Base-by-base conservation (phyloP, 2,329 filamentous ascomycete species). In the Chaetomium olivaceum region DNA sequence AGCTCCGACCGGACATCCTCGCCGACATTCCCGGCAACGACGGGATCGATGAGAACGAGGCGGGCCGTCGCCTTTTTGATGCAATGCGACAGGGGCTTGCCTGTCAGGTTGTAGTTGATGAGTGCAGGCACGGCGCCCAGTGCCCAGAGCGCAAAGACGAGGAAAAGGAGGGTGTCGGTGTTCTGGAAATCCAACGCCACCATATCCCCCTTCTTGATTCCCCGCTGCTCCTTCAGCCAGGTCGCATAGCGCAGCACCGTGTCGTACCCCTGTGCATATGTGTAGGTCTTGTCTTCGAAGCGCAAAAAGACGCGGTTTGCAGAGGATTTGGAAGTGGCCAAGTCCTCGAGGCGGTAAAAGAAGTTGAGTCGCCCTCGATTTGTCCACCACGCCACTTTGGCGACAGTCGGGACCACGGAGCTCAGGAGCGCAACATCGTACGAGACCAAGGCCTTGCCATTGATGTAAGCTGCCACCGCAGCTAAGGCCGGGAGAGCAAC, bases 151-250 rank as follows among this genome's bases (percentile, higher is more conserved):
- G 89, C 92, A 62, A 93, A 81, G 83, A 89, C 86, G 9, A 96
- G 68, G 74, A 93, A 91, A 31, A 94, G 73, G 73, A 92, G 94
- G 3, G 84, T 83, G n/a, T 92, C 87, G 50, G 87, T 91, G 75
- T 96, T 97, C 77, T 90, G 89, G 70, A 91, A 91, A 76, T 95
- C 85, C 71, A 96, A 83, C 9, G 91, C 92, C 21, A 96, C 89
- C 39, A 96, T 87, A 61, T 96, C 91, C 54, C 85, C 86, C 29
- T 87, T 85, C 70, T 88, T 83, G 56, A 96, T 81, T 33, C 82
- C 82, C 61, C 89, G 83, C 11, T 79, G 82, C 1, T 83, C 82
- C 75, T 88, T 88, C 62, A 96, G 79, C 90, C 91, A 96, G 61
- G 85, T 81, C 31, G 91, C 92, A 73, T 93, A 91, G 66, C 87